Conservation (phyloP, 768 basidiomycete genomes). For the Filobasidium floriforme region DNA sequence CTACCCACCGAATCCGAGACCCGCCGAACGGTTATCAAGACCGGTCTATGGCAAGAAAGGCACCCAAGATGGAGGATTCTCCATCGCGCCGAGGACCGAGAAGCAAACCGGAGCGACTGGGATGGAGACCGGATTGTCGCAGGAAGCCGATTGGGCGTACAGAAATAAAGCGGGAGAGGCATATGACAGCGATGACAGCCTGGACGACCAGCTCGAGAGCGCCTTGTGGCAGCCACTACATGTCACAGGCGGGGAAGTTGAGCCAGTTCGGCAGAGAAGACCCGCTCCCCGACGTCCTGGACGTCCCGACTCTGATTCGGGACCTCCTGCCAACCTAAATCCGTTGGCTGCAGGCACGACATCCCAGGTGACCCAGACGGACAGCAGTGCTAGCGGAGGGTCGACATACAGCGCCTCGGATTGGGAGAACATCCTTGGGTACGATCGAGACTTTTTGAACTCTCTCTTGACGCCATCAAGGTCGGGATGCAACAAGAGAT, state of each 20-base stretch:
- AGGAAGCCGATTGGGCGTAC: slow-evolving; percentile 17
- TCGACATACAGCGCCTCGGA: slow-evolving; percentile 29
- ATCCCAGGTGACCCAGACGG: slow-evolving; percentile 12
- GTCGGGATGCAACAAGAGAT: slow-evolving; percentile 84
- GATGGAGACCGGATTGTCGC: slow-evolving; percentile 13
- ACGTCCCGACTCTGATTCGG: neutral
- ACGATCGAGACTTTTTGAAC: slow-evolving; percentile 71
- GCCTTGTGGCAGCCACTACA: slow-evolving; percentile 23
- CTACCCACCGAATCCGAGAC: slow-evolving; percentile 69
- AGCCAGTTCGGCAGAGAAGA: slow-evolving; percentile 10
- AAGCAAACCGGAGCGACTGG: slow-evolving; percentile 6
- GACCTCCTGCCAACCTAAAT: neutral
- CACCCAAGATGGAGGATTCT: slow-evolving; percentile 19
- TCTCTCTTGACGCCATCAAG: slow-evolving; percentile 67
- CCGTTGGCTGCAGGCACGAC: neutral
- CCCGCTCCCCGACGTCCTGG: slow-evolving; percentile 14
- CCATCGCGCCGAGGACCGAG: neutral
- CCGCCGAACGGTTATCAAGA: slow-evolving; percentile 63
- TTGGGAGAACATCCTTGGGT: slow-evolving; percentile 59
- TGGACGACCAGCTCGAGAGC: slow-evolving; percentile 15
- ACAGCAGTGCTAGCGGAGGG: slow-evolving; percentile 11
- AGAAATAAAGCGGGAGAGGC: slow-evolving; percentile 14
- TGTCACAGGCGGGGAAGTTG: slow-evolving; percentile 11
- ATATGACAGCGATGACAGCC: slow-evolving; percentile 17
- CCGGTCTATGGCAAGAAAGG: slow-evolving; percentile 47